These are phyloP conservation scores for Dioscorea cayenensis DNA, from an alignment of 116 monocot genomes.

Conservation along the genomic window DNA sequence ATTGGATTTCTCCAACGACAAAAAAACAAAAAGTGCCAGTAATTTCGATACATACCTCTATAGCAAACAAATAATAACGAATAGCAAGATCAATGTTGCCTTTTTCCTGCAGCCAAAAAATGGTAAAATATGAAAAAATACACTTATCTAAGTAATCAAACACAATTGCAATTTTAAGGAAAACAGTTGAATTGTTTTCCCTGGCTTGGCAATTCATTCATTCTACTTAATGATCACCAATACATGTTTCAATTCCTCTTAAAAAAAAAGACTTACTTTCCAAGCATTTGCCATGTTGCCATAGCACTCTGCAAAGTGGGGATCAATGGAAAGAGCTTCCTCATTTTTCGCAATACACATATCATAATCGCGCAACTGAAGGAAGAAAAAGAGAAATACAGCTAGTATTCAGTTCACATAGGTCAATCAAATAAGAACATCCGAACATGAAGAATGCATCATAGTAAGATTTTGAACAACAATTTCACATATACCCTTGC, in stretches of 20 bases:
- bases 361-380: constrained; percentile 82
- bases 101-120: constrained; percentile 60
- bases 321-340: constrained; percentile 81
- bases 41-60: constrained; percentile 45
- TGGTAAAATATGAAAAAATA: background rate
- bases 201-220: background rate
- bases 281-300: constrained; percentile 99
- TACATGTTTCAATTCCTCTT: background rate
- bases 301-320: constrained; percentile 85
- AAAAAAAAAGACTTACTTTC: constrained; percentile 46
- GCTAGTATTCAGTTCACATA: background rate
- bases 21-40: background rate
- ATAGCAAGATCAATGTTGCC: constrained; percentile 86
- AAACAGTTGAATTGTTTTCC: background rate
- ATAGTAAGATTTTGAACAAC: background rate
- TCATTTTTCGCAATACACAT: constrained; percentile 90
- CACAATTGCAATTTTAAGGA: background rate
- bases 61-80: constrained; percentile 71
- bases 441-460: background rate
- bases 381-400: background rate
- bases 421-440: background rate
- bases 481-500: too few species aligned
- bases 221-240: background rate
- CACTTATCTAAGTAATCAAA: background rate
- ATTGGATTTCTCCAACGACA: background rate